Base-by-base conservation (phyloP, 257 asterid genomes). In the Osmanthus fragrans region DNA sequence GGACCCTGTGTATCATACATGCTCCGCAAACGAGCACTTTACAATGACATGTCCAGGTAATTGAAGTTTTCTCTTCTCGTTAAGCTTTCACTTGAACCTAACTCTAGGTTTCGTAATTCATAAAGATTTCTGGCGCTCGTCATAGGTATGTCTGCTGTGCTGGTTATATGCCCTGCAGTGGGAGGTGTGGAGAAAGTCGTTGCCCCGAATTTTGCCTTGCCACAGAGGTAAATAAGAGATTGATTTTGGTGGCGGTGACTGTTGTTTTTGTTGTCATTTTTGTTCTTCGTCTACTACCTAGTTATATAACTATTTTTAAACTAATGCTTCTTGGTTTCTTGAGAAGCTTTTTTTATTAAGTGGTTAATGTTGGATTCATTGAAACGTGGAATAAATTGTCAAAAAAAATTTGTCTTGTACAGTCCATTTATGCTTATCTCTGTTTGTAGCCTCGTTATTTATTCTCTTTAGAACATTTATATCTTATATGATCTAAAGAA, bases 131-230 rank as follows among this genome's bases (percentile, higher is more conserved):
- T 83, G 64, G 64, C 71, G 30, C 80, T 67, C 66, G 81, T 66
- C 74, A 36, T 73, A 96, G 99, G 91, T 93, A 96, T 86, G 89
- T 84, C 49, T 96, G 99, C 78, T 96, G 99, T 83, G 99, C 98
- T 76, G 99, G 99, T 66, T 96, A 96, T 84, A 84, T 96, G 97
- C 99, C 99, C 74, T 96, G 99, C 91, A 96, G 99, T 86, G 99
- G 99, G 72, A 91, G 97, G 36, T 96, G 99, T 80, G 99, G 98
- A 81, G 99, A 96, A 88, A 96, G 97, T 81, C 87, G 88, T 33
- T 96, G 99, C 86, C 99, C 99, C 75, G 92, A 96, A 78, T 84
- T 96, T 66, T 96, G 98, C 85, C 97, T 96, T 78, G 99, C 99
- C 1, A 96, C 99, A 72, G 99, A 96, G 99, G 99, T 93, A 87